These are phyloP conservation scores for Diophrys appendiculata DNA, from an alignment of 73 alveolate species.

Conservation along the genomic window DNA sequence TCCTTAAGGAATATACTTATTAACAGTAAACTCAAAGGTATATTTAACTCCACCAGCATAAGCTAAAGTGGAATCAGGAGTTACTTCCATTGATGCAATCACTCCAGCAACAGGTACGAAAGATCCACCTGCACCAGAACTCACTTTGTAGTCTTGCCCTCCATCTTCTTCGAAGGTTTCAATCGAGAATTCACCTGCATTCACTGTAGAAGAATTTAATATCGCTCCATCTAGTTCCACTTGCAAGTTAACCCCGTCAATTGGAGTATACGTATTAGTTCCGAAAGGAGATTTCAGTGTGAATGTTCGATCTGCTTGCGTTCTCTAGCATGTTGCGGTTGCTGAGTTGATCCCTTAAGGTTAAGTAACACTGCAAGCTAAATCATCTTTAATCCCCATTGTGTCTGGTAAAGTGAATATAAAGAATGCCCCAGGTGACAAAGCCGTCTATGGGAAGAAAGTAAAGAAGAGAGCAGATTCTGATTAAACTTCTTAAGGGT, in stretches of 20 bases:
- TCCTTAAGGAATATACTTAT: neutral
- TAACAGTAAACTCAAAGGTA: neutral
- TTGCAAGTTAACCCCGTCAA: neutral
- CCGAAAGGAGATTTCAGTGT: neutral
- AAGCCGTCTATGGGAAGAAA: no score
- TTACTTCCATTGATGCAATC: neutral
- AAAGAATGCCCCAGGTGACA: no score
- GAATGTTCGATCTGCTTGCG: no score
- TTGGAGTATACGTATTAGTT: neutral
- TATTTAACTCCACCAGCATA: neutral
- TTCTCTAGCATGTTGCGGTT: no score
- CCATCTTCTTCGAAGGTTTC: neutral
- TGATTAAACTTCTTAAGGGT: no score
- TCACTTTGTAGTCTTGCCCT: neutral
- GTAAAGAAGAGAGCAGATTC: no score
- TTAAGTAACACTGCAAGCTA: no score
- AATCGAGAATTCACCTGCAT: neutral
- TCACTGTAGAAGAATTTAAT: neutral
- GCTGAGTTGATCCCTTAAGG: no score
- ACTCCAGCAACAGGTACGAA: neutral
- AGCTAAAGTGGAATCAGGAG: neutral
- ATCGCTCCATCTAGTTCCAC: neutral
- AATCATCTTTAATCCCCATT: no score
- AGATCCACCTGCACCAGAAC: neutral
- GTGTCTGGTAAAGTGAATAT: no score